Evolutionary conservation across 108 stramenopile genomes (phyloP), one percentile per base, ranked within the genome.

Genomic region (Cylindrotheca fusiformis): DNA sequence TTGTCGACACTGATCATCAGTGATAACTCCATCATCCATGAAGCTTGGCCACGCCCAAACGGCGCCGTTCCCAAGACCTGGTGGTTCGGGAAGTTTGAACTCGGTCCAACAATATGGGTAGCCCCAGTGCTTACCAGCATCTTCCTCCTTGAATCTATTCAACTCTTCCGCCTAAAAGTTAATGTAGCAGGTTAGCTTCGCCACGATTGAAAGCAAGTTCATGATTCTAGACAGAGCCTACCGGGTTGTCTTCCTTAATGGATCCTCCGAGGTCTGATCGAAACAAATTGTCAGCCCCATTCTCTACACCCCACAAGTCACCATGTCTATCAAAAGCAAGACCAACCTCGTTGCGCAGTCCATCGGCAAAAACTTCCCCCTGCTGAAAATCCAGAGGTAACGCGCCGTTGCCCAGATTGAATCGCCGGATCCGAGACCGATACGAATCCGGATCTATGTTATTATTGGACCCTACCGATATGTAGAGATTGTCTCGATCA

Each of bases 51-150:
- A 90, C 32, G 85, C 88, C 88, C 88, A 90, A 18, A 61, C 55
- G 0, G 84, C 85, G 41, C 78, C 81, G 31, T 56, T 67, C 4
- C 81, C 75, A 24, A 66, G 71, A 57, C 81, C 83, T 30, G 32
- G 31, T 27, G 31, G 53, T 2, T 32, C 14, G 4, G 78, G 59
- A 51, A 90, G 56, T 41, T 68, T 59, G 56, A 72, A 90, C 68
- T 90, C 88, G 5, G 78, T 85, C 72, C 77, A 90, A 61, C 88
- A 90, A 41, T 78, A 85, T 8, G 88, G 88, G 60, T 87, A 87
- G 29, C 89, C 89, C 58, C 70, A 85, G 60, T 78, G 69, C 23
- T 80, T 69, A 0, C 80, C 82, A 1, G 52, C 75, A 63, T 77
- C 80, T 27, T 76, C 80, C 57, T 80, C 67, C 3, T 30, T 50